A percentile compares a stretch with the other conserved stretches of the same genome.
Evolutionary conservation across 116 monocot species (phyloP).

Genomic region (Zostera marina): DNA sequence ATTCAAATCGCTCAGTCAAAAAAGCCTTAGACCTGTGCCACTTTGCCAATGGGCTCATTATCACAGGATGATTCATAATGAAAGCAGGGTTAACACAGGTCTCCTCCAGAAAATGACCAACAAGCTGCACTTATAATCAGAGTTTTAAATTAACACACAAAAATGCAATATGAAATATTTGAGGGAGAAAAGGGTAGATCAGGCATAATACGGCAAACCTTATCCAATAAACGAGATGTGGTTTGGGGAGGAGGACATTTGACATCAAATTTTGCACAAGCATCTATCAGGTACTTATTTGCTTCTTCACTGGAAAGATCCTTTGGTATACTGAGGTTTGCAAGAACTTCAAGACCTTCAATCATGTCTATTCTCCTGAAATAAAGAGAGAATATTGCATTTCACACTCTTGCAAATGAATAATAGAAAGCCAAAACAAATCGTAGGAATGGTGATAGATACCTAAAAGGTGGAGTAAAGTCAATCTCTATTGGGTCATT

Average conservation of each 20-base stretch:
- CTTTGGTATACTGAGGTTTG: conserved; percentile 70
- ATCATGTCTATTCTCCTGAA: conserved; percentile 90
- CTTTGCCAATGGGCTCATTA: conserved; percentile 97
- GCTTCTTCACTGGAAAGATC: conserved; percentile 72
- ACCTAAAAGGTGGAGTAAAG: conserved; percentile 96
- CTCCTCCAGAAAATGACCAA: conserved; percentile 95
- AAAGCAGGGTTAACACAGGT: conserved; percentile 84
- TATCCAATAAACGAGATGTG: conserved; percentile 75
- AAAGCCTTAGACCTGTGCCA: conserved; percentile 73
- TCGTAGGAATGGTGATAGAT: conserved; percentile 8
- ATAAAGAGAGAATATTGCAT: background rate
- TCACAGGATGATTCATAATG: conserved; percentile 89
- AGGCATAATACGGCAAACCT: conserved; percentile 23
- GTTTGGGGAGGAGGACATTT: conserved; percentile 93
- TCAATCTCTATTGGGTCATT: conserved; percentile 90
- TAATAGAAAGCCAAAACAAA: background rate
- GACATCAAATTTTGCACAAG: conserved; percentile 80
- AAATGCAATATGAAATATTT: background rate
- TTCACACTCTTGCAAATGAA: background rate
- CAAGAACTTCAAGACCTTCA: conserved; percentile 56
- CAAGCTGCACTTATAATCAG: conserved; percentile 32
- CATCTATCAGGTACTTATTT: conserved; percentile 75
- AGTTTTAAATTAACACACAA: background rate
- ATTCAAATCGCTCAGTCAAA: conserved; percentile 88
- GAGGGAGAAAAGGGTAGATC: background rate